Evolutionary conservation across 257 asterid species (phyloP), one percentile per base, ranked within the genome.

Genomic region (Nicotiana attenuata): DNA sequence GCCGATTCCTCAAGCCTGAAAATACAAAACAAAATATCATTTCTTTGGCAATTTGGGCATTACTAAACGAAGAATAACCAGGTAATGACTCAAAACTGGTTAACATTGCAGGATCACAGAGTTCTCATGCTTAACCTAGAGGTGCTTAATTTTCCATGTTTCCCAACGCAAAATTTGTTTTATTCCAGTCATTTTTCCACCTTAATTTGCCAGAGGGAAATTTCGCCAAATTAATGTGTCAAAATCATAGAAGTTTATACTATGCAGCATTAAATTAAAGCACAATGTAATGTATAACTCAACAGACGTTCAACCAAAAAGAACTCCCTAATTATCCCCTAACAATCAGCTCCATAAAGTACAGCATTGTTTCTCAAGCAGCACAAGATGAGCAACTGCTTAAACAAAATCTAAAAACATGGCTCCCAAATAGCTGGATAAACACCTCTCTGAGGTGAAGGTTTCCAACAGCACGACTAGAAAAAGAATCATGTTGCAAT

Each of bases 1-100:
- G 97, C 98, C 59, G 97, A 92, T 81, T 87, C 83, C 91, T 94
- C 99, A 83, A 96, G 89, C 92, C 99, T 94, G 83, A 65, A 84
- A 82, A 78, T 86, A 68, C 73, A 60, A 68, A 55, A 71, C 85
- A 80, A 81, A 55, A 60, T 82, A 55, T 16, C 20, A 53, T 13
- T 19, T 20, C 33, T 55, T 41, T n/a, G 57, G n/a, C 2, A 35
- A 68, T 16, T 35, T 68, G 38, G 55, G 59, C 14, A 45, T 45
- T 20, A 41, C 35, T 45, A 8, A 41, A 45, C 2, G 1, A 71
- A 41, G 35, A 45, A 20, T 71, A 71, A 45, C 20, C 78, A 13
- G 59, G 31, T 45, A 45, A 71, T 55, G 33, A 45, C 78, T 45
- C 35, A 9, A 68, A 41, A 5, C 22, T 4, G 63, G 24, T 57